Base-by-base conservation (phyloP, 1,139 yeast species). In the Scheffersomyces lignicola region DNA sequence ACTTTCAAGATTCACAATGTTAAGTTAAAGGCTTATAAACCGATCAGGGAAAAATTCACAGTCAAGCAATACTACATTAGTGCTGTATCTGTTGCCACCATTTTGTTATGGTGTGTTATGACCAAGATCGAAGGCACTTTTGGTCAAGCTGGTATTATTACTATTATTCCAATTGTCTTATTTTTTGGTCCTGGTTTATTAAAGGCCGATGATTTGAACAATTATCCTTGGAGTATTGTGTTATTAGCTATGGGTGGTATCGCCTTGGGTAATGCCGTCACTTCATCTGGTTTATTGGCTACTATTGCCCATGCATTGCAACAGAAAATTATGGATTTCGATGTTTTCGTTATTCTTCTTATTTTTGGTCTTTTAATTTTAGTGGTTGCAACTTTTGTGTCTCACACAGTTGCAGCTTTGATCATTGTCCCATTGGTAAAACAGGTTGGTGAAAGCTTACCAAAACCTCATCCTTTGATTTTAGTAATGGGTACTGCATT, bases 241-340 rank as follows among this genome's bases (percentile, higher is more conserved):
- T 77, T 90, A 38, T 71, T 90, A 45, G 97, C 97, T 5, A 89
- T 89, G 97, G 97, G 97, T 37, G 97, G 97, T 49, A 75, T 88
- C 42, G 95, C 96, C 1, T 69, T 90, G 29, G 97, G 97, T 41
- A 86, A 84, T 56, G 96, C 95, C 1, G 95, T 90, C 5, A 77
- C 92, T 1, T 82, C 94, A 2, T 86, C 95, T 1, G 97, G 97
- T 0, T 68, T 90, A 36, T 69, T 90, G 37, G 72, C 73, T n/a
- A 81, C 94, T 1, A 78, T 88, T 43, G 97, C 97, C 2, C 53
- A 61, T 10, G 68, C 78, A 2, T 82, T 90, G 39, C 89, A 85
- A 51, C 54, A 58, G 17, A 66, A 68, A 39, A 77, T 86, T 15
- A 76, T 75, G 49, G 73, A 78, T 35, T 75, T 79, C 49, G 75